phyloP scores from a whole-genome alignment of 2,329 filamentous ascomycete genomes.

The Venturiaceae sp. region DNA sequence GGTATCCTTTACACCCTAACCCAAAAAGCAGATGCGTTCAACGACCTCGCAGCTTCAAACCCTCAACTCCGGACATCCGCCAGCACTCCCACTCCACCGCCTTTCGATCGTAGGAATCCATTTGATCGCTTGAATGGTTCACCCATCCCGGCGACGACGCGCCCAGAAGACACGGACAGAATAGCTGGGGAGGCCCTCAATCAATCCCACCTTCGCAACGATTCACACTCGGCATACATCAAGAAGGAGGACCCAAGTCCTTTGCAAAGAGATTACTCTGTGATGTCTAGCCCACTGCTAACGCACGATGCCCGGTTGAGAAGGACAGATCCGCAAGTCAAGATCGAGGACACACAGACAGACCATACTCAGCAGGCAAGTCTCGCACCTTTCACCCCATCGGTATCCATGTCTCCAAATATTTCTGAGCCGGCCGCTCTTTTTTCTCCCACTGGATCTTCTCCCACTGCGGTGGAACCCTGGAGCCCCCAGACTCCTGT shows the following conservation, averaged over 20 bases:
- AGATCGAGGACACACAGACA: neutral
- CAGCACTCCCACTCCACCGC: neutral
- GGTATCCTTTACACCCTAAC: neutral
- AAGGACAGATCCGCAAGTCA: neutral
- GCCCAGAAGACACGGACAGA: neutral
- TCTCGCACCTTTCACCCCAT: neutral
- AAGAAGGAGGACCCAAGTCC: neutral
- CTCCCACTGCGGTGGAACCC: neutral
- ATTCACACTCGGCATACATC: neutral
- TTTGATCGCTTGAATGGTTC: neutral
- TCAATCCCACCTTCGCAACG: neutral
- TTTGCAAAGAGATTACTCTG: neutral
- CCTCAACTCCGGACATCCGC: neutral
- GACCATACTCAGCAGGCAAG: neutral
- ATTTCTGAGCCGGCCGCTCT: neutral
- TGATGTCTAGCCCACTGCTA: neutral
- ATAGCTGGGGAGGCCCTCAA: too few species aligned
- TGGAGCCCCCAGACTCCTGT: neutral
- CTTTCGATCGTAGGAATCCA: neutral
- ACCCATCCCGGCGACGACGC: neutral
- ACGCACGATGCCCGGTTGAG: neutral
- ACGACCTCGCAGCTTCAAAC: neutral
- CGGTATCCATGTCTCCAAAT: neutral
- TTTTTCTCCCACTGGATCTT: neutral
- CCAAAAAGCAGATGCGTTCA: neutral